These are phyloP conservation scores for Monosporascus sp. DNA, from an alignment of 2,329 filamentous ascomycete species.

Conservation along the genomic window DNA sequence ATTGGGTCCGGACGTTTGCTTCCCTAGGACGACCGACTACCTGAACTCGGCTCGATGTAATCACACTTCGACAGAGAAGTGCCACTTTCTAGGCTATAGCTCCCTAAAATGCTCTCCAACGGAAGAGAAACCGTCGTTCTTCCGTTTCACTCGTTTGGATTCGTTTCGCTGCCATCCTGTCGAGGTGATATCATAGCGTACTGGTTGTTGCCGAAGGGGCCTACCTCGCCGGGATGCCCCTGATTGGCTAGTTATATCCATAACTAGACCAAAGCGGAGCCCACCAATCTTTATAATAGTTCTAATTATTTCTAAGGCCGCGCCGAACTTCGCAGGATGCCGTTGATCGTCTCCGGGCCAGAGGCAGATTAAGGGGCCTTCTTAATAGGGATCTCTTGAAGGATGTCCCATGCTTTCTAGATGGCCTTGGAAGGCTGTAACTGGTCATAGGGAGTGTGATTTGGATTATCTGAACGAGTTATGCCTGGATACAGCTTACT, in stretches of 20 bases:
- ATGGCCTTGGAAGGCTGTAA: no score
- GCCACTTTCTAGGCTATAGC: constrained; percentile 14
- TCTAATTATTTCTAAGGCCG: no score
- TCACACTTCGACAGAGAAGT: constrained; percentile 21
- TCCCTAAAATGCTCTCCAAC: constrained; percentile 24
- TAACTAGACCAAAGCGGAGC: no score
- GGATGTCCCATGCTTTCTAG: no score
- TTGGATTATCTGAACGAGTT: no score
- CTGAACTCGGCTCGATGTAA: constrained; percentile 17
- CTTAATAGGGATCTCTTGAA: no score
- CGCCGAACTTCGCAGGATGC: no score
- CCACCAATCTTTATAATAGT: no score
- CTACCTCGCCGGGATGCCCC: not conserved
- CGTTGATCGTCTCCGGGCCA: no score
- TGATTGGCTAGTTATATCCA: constrained; percentile 9
- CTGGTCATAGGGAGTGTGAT: no score
- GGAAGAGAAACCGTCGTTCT: constrained; percentile 22
- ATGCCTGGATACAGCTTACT: no score
- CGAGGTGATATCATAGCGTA: constrained; percentile 28
- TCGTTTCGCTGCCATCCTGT: constrained; percentile 14
- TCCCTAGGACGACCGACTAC: constrained; percentile 19
- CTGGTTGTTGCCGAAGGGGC: constrained; percentile 40
- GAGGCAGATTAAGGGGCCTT: no score
- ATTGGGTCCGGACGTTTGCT: constrained; percentile 14
- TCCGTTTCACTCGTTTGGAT: constrained; percentile 9